Conservation (phyloP, 176 grass and related monocot genomes). For the Alloteropsis semialata region DNA sequence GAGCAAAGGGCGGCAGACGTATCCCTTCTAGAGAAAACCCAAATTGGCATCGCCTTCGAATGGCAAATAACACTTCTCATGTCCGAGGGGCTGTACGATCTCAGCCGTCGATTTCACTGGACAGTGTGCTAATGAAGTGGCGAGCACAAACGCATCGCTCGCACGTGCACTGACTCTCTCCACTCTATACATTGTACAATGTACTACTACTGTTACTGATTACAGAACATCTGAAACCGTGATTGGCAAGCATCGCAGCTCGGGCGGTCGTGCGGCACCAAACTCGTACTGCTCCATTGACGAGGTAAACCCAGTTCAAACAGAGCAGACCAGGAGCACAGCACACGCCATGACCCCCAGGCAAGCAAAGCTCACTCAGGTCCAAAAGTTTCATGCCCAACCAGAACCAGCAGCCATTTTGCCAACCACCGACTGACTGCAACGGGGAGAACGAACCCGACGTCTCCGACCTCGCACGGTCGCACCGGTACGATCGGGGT, state of each 20-base stretch:
- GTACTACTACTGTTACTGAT: too few species aligned
- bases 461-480: neutral
- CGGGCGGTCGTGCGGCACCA: neutral
- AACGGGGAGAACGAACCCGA: neutral
- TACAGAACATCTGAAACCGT: neutral
- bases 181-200: neutral
- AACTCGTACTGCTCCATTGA: neutral
- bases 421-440: neutral
- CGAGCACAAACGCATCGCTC: neutral
- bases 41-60: neutral
- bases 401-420: neutral
- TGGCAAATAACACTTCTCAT: neutral
- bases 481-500: neutral
- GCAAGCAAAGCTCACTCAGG: neutral
- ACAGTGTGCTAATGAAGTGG: too few species aligned
- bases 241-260: neutral
- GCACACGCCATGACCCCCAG: neutral
- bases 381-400: neutral
- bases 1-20: too few species aligned
- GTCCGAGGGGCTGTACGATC: too few species aligned
- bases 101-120: neutral
- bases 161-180: neutral
- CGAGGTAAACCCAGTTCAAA: neutral
- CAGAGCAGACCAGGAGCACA: neutral
- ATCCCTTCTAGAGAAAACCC: neutral